Percentiles rank a stretch among this genome's conserved stretches.
phyloP scores from a whole-genome alignment of 2,329 filamentous ascomycete genomes.

The Curvularia hawaiiensis region DNA sequence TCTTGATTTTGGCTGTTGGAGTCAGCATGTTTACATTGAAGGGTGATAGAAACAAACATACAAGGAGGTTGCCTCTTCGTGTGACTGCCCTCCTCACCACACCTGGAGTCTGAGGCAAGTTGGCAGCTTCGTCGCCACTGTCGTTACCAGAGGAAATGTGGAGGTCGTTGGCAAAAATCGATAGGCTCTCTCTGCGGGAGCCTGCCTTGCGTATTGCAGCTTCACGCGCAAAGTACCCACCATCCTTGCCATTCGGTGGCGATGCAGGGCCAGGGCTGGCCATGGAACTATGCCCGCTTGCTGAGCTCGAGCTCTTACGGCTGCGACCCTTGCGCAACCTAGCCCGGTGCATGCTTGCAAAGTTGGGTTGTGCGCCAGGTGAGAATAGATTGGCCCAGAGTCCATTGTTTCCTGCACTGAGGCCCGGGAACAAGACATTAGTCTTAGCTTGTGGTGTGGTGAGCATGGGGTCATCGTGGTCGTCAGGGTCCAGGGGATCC shows the following conservation, averaged over 20 bases:
- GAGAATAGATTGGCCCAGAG: slow-evolving; percentile 71
- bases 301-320: slow-evolving; percentile 71
- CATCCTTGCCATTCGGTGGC: slow-evolving; percentile 67
- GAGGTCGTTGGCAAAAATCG: slow-evolving; percentile 85
- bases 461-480: slow-evolving; percentile 71
- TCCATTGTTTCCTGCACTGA: slow-evolving; percentile 52
- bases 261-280: slow-evolving; percentile 75
- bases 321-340: slow-evolving; percentile 63
- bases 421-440: slow-evolving; percentile 51
- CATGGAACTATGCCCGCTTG: slow-evolving; percentile 71
- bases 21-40: slow-evolving; percentile 17
- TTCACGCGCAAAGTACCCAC: slow-evolving; percentile 61
- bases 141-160: slow-evolving; percentile 81
- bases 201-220: slow-evolving; percentile 55
- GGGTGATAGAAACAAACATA: slow-evolving; percentile 52
- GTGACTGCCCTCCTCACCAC: slow-evolving; percentile 85
- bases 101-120: slow-evolving; percentile 62
- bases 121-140: slow-evolving; percentile 70
- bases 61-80: slow-evolving; percentile 84
- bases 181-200: slow-evolving; percentile 83
- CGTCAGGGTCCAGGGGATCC: slow-evolving; percentile 55
- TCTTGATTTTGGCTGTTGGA: slow-evolving; percentile 84
- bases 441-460: slow-evolving; percentile 80
- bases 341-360: slow-evolving; percentile 77
- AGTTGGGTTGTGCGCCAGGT: slow-evolving; percentile 69